Evolutionary conservation across 192 early-diverging fungal species (phyloP).

Genomic region (Radiomyces spectabilis): DNA sequence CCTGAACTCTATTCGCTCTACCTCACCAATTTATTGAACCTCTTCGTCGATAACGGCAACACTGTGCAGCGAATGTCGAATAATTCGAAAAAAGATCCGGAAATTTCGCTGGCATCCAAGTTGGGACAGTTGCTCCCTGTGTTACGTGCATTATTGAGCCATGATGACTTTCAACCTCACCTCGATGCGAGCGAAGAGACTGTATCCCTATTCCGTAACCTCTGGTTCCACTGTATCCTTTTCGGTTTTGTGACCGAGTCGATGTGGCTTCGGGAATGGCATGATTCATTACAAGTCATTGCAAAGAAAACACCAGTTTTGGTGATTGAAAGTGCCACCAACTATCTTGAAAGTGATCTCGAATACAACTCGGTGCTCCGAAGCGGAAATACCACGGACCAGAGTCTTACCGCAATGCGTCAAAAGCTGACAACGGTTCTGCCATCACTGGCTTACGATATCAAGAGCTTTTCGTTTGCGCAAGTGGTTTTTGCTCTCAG

Average conservation of each 20-base stretch:
- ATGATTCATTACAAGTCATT: conserved; percentile 55
- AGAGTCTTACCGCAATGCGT: conserved; percentile 47
- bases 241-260: conserved; percentile 70
- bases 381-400: conserved; percentile 28
- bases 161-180: conserved; percentile 50
- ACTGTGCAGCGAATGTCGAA: conserved; percentile 39
- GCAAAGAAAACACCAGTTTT: conserved; percentile 83
- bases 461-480: conserved; percentile 57
- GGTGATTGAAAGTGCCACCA: conserved; percentile 58
- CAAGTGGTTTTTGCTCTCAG: conserved; percentile 78
- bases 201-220: conserved; percentile 70
- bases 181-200: conserved; percentile 50
- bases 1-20: conserved; percentile 48
- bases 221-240: conserved; percentile 85
- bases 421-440: conserved; percentile 46
- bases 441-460: conserved; percentile 39
- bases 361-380: conserved; percentile 79
- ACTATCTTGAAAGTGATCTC: conserved; percentile 83
- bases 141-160: conserved; percentile 48
- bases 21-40: conserved; percentile 36
- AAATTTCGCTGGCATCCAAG: conserved; percentile 31
- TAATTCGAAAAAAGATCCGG: conserved; percentile 30
- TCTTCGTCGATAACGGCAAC: conserved; percentile 55
- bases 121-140: conserved; percentile 56
- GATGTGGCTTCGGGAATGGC: conserved; percentile 72